Evolutionary conservation across 164 flowering plant genomes (phyloP), one percentile per base, ranked within the genome.

Genomic region (Malania oleifera): DNA sequence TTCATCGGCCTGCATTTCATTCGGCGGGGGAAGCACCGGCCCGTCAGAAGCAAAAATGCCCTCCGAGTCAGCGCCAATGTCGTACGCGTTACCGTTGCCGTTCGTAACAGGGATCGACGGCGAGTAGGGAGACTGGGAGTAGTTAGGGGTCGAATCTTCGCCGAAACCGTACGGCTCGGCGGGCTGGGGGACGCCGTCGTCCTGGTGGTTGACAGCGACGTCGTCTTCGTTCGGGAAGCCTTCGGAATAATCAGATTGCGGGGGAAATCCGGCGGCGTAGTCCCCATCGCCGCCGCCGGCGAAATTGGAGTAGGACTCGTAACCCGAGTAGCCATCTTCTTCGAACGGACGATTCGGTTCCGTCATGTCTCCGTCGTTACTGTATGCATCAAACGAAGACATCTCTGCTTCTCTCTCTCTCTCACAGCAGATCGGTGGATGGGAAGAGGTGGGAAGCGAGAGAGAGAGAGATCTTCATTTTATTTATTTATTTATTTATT

Each of bases 21-120:
- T 55, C 1, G 98, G 96, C 59, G 91, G 91, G 0, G 98, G 98
- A 46, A 92, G 87, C 52, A 82, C 57, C 18, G 98, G 96, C 14
- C 98, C 98, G 40, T 89, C 96, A 6, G 86, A 69, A 8, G 63
- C 26, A 59, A 89, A 89, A 5, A 85, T 47, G 6, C 78, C 81
- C 19, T 79, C 87, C 1, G 46, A 52, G 37, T 73, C 73, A 6
- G 46, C 81, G 18, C 62, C 76, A 3, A 65, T 28, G 40, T 73
- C 79, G 27, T 72, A 80, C 15, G 81, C 72, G 26, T 72, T 66
- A 2, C 87, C 90, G 34, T 80, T 76, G 3, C 89, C 89, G 40
- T 83, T 88, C 47, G 80, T 72, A 1, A 75, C 75, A 28, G 77
- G 82, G 13, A 72, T 50, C 58, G 77, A 51, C 10, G 55, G 11